Percentiles rank a stretch among this genome's conserved stretches.
Conservation (phyloP, 2,329 filamentous ascomycete genomes). For the Fonsecaea pugnacius region DNA sequence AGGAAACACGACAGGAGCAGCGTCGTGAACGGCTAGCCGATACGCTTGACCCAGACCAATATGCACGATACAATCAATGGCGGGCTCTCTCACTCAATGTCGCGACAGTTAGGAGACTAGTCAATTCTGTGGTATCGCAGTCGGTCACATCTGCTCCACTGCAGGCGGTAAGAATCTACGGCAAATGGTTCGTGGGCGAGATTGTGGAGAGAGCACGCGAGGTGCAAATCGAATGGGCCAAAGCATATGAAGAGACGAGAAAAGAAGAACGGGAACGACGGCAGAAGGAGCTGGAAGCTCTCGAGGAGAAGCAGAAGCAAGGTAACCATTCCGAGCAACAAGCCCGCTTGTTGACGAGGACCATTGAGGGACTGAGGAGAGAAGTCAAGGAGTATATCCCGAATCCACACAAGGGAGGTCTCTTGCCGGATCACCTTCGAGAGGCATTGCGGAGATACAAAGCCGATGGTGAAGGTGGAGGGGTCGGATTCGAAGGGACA, state of each 20-base stretch:
- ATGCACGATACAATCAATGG: conserved; percentile 33
- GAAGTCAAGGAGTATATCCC: conserved; percentile 42
- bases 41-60: conserved; percentile 32
- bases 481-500: conserved; percentile 53
- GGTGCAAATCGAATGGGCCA: conserved; percentile 60
- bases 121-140: conserved; percentile 70
- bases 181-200: conserved; percentile 69
- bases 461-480: conserved; percentile 54
- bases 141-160: conserved; percentile 68
- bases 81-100: conserved; percentile 48
- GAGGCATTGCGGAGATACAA: conserved; percentile 56
- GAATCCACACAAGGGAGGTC: conserved; percentile 53
- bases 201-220: conserved; percentile 68
- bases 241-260: conserved; percentile 57
- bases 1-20: conserved; percentile 33
- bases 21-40: conserved; percentile 30
- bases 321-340: conserved; percentile 30
- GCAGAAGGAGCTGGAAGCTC: conserved; percentile 58
- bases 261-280: conserved; percentile 61
- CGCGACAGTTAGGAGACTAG: conserved; percentile 59
- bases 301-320: conserved; percentile 44
- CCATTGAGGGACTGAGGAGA: conserved; percentile 37
- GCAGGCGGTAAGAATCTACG: conserved; percentile 66
- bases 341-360: conserved; percentile 32
- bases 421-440: conserved; percentile 55